phyloP scores from a whole-genome alignment of 83 land plant genomes.

The Isoetes engelmannii region DNA sequence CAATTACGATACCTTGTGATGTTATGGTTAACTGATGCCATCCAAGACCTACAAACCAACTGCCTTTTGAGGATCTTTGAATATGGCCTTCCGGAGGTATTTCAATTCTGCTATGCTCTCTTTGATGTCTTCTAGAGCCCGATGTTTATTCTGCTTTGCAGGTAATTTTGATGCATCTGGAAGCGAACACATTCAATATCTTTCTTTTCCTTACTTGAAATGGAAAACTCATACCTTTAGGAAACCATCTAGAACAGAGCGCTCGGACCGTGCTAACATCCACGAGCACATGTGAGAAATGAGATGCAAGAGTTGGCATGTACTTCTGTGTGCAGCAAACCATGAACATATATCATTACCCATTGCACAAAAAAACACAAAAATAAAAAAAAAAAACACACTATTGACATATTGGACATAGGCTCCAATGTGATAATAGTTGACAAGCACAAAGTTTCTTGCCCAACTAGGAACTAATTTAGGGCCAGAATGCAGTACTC shows the following conservation, averaged over 20 bases:
- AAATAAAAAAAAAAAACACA: not conserved
- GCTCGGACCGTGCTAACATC: slow-evolving; percentile 90
- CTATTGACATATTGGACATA: too few species aligned
- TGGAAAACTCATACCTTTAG: slow-evolving; percentile 40
- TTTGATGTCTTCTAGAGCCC: slow-evolving; percentile 78
- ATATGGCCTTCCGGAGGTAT: slow-evolving; percentile 54
- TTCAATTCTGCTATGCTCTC: slow-evolving; percentile 72
- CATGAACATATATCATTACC: not conserved
- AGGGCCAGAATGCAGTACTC: not conserved
- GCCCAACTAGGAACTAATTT: not conserved
- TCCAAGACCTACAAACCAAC: not conserved
- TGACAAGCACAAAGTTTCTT: not conserved
- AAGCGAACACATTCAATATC: too few species aligned
- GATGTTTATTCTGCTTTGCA: slow-evolving; percentile 46
- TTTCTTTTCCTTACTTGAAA: not conserved
- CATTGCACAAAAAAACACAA: not conserved
- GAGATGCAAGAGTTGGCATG: slow-evolving; percentile 77
- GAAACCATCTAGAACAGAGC: slow-evolving; percentile 80
- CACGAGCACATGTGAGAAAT: slow-evolving; percentile 79
- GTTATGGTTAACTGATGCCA: too few species aligned
- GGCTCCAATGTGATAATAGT: too few species aligned
- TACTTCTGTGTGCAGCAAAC: slow-evolving; percentile 54
- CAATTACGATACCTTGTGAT: too few species aligned
- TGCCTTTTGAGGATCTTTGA: slow-evolving; percentile 28
- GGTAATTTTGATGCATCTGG: slow-evolving; percentile 56